Evolutionary conservation across 1,139 yeast species (phyloP), one percentile per base, ranked within the genome.

Genomic region (Hansenula lynferdii): DNA sequence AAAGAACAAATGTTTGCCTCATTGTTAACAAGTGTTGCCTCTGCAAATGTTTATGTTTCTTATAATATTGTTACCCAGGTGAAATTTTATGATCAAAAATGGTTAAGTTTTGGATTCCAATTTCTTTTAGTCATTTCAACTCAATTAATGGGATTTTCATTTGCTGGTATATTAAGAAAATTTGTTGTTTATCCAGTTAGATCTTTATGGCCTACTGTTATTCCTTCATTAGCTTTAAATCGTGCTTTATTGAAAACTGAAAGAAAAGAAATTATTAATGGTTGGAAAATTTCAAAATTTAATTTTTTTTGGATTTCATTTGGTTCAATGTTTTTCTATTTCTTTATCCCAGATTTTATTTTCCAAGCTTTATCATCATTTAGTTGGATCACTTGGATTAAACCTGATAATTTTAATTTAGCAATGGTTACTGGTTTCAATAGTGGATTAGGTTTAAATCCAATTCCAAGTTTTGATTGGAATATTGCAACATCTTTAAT

Each of bases 1-100:
- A 83, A 83, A 56, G 92, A 83, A 54, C 86, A 82, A 63, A 75
- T 78, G 78, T 63, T 77, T 43, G 65, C 77, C 4, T 73, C 83
- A 0, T 45, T 72, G 28, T 61, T 71, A 47, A 67, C 69, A 48
- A 61, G 69, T 28, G 65, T 42, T 23, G 67, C 83, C 5, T 74
- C 77, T 45, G 20, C 40, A 12, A 30, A 41, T n/a, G 84, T 84
- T 48, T 80, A 77, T 51, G 76, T 77, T 31, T 72, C 81, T 11
- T 83, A 76, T 54, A 75, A 79, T 43, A 68, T 77, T 40, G 64
- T 77, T 40, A 73, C 83, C 4, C 73, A 76, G 57, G 70, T 68
- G 20, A 38, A 38, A 36, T 47, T 49, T 40, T 49, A 42, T 35
- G 10, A 37, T 10, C 43, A 47, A 28, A 24, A 28, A 70, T 58